Conservation (phyloP, 2,329 filamentous ascomycete species). For the Sporothrix brunneoviolacea region DNA sequence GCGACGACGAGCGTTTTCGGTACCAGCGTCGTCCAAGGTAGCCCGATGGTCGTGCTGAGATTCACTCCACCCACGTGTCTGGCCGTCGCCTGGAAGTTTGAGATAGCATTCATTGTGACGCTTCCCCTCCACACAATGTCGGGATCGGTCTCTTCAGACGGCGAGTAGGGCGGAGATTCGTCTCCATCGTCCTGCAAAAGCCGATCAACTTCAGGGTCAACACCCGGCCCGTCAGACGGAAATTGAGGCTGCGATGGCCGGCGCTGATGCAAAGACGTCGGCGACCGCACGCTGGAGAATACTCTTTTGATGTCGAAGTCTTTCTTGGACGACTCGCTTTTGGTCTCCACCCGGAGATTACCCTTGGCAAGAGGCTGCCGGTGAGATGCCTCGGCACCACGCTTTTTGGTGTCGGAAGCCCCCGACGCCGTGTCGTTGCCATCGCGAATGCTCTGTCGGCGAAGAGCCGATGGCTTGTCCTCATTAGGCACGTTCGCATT, state of each 20-base stretch:
- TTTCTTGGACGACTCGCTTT: constrained; percentile 43
- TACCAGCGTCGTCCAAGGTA: constrained; percentile 66
- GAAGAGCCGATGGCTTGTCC: constrained; percentile 32
- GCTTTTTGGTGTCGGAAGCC: constrained; percentile 6
- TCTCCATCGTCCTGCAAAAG: constrained; percentile 77
- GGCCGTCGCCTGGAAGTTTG: constrained; percentile 69
- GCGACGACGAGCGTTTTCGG: constrained; percentile 64
- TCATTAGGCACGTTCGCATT: constrained; percentile 31
- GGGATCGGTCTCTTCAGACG: constrained; percentile 66
- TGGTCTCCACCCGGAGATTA: constrained; percentile 39
- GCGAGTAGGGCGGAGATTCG: constrained; percentile 75
- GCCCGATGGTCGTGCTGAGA: constrained; percentile 49
- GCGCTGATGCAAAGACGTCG: constrained; percentile 39
- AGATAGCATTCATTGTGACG: constrained; percentile 69
- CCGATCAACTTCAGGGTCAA: constrained; percentile 85
- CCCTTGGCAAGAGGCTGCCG: constrained; percentile 20
- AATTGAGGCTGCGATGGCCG: constrained; percentile 42
- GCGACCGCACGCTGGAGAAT: constrained; percentile 75
- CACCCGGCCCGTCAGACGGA: constrained; percentile 51
- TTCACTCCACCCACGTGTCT: constrained; percentile 81
- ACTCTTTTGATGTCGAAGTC: constrained; percentile 83
- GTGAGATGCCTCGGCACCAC: background rate
- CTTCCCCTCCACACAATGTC: constrained; percentile 72
- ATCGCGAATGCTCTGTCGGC: constrained; percentile 30
- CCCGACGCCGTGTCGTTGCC: constrained; percentile 10